A percentile compares a stretch with the other conserved stretches of the same genome.
phyloP scores from a whole-genome alignment of 2,329 filamentous ascomycete genomes.

The Xylariales sp. region DNA sequence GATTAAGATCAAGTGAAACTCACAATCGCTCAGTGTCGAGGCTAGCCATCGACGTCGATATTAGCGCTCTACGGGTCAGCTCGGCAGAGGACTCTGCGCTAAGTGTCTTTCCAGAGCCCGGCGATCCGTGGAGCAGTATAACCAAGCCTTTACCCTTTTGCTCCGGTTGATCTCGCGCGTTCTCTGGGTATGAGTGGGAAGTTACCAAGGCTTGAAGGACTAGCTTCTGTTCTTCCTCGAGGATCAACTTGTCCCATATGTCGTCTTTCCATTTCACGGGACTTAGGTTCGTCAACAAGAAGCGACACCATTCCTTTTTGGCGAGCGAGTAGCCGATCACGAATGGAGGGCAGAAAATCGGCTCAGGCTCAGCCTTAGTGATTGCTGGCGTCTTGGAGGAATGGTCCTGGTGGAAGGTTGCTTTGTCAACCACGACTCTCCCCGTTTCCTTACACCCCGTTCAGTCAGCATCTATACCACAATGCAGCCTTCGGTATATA shows the following conservation, averaged over 20 bases:
- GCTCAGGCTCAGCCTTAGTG: conserved; percentile 19
- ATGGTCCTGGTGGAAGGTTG: conserved; percentile 38
- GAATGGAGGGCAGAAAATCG: conserved; percentile 39
- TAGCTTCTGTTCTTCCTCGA: conserved; percentile 39
- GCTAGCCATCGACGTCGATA: conserved; percentile 34
- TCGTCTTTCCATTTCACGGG: conserved; percentile 36
- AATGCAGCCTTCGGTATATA: not conserved
- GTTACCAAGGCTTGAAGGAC: conserved; percentile 39
- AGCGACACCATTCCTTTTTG: conserved; percentile 41
- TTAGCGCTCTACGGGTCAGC: conserved; percentile 31
- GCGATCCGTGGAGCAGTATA: conserved; percentile 50
- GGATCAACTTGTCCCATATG: conserved; percentile 38
- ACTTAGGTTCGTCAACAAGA: conserved; percentile 36
- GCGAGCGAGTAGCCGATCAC: conserved; percentile 40
- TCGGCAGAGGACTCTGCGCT: conserved; percentile 49
- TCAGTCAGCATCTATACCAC: not conserved
- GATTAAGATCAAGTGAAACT: not conserved
- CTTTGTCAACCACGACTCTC: conserved; percentile 38
- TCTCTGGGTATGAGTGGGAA: conserved; percentile 38
- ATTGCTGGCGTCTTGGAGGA: conserved; percentile 17
- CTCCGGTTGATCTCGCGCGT: conserved; percentile 37
- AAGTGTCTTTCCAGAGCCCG: conserved; percentile 52
- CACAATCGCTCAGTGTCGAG: conserved; percentile 31
- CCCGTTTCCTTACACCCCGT: conserved; percentile 32
- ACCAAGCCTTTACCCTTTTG: conserved; percentile 53